phyloP scores from a whole-genome alignment of 306 rosid genomes.

The Malus fusca region DNA sequence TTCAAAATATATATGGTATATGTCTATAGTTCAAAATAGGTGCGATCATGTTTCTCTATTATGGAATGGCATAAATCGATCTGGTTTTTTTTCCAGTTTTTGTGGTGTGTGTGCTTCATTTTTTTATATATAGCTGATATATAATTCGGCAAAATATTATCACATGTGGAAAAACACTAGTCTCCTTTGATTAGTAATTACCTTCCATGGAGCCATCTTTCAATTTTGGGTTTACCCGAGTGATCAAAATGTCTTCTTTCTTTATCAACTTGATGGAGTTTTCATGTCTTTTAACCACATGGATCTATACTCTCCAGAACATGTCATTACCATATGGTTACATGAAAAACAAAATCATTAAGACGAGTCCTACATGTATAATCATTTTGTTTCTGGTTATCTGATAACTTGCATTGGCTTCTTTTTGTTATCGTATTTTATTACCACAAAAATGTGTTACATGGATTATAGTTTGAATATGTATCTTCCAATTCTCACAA shows the following conservation, averaged over 20 bases:
- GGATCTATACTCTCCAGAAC: not conserved
- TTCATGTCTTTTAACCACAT: not conserved
- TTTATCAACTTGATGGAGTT: not conserved
- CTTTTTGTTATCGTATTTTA: not conserved
- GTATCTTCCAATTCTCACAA: not conserved
- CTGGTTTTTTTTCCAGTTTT: not conserved
- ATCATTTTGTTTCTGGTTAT: not conserved
- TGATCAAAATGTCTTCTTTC: not conserved
- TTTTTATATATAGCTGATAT: no score
- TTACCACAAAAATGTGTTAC: not conserved
- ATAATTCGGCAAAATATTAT: no score
- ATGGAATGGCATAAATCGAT: not conserved
- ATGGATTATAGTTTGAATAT: not conserved
- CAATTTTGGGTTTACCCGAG: no score
- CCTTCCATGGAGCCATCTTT: not conserved
- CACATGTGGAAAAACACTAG: not conserved
- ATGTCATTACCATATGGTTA: not conserved
- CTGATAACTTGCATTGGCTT: constrained; percentile 6
- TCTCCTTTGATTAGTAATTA: not conserved
- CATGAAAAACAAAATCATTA: constrained; percentile 2
- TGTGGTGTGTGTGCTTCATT: not conserved
- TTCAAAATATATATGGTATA: no score
- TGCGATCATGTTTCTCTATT: not conserved
- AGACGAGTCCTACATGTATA: constrained; percentile 7
- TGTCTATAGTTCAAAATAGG: no score